A percentile compares a stretch with the other conserved stretches of the same genome.
Evolutionary conservation across 345 rosid genomes (phyloP).

Genomic region (Salix suchowensis): DNA sequence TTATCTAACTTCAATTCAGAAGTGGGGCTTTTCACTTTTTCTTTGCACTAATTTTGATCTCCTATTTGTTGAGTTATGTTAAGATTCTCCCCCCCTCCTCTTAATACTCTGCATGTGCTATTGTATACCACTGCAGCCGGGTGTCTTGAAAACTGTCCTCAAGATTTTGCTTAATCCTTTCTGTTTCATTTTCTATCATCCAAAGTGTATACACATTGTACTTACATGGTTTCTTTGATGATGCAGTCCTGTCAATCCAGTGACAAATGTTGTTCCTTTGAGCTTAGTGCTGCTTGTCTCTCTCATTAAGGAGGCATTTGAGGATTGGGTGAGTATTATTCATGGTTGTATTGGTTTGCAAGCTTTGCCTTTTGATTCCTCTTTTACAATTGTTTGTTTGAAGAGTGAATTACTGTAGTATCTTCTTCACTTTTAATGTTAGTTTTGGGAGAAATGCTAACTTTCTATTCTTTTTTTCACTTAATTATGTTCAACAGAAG

Average conservation of each 20-base stretch:
- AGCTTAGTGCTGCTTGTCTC: slow-evolving; percentile 93
- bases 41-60: background rate
- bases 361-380: slow-evolving; percentile 14
- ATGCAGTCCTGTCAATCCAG: slow-evolving; percentile 96
- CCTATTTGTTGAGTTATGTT: background rate
- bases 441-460: slow-evolving; percentile 9
- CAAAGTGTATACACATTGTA: background rate
- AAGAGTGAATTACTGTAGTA: background rate
- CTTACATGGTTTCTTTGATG: background rate
- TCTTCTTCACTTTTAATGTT: background rate
- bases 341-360: slow-evolving; percentile 1
- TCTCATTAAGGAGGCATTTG: slow-evolving; percentile 96
- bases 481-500: slow-evolving; percentile 54
- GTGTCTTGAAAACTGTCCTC: background rate
- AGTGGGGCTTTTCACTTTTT: background rate
- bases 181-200: background rate
- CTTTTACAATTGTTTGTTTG: background rate
- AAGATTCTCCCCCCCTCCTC: too few species aligned
- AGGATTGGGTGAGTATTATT: slow-evolving; percentile 77
- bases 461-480: slow-evolving; percentile 6
- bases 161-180: background rate
- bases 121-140: background rate
- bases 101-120: background rate
- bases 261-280: slow-evolving; percentile 89
- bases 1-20: background rate